Evolutionary conservation across 1,139 yeast genomes (phyloP).

Genomic region (Nakaseomyces kungkrabaensis): DNA sequence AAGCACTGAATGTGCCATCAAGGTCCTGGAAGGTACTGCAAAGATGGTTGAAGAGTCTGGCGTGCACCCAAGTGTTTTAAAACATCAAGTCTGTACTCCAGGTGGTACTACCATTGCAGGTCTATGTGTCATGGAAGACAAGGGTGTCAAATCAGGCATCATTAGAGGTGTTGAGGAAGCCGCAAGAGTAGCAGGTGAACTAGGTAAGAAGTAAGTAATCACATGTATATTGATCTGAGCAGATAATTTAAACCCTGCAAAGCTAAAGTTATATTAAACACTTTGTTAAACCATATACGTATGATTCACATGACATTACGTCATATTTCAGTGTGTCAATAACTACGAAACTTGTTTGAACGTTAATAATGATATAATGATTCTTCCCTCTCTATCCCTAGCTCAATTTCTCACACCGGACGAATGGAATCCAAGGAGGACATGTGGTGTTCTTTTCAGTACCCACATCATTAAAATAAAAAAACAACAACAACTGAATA

Average conservation of each 20-base stretch:
- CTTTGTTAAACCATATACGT: too few relatives aligned
- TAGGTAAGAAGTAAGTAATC: constrained; percentile 39
- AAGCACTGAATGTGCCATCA: constrained; percentile 86
- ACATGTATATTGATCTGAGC: neutral
- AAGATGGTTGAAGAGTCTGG: constrained; percentile 77
- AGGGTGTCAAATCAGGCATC: constrained; percentile 78
- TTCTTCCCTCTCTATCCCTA: too few relatives aligned
- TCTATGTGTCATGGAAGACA: constrained; percentile 81
- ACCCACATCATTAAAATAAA: too few relatives aligned
- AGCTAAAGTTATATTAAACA: too few relatives aligned
- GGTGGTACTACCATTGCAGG: constrained; percentile 99
- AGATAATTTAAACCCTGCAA: neutral
- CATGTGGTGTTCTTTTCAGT: too few relatives aligned
- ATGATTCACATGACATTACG: too few relatives aligned
- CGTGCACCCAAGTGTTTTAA: constrained; percentile 83
- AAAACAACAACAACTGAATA: too few relatives aligned
- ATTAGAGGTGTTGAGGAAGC: constrained; percentile 88
- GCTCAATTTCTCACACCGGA: too few relatives aligned
- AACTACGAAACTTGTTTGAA: too few relatives aligned
- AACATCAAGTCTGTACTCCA: constrained; percentile 89
- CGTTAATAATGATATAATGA: too few relatives aligned
- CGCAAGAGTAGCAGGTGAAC: constrained; percentile 67
- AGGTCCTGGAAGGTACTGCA: constrained; percentile 94
- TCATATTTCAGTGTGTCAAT: too few relatives aligned
- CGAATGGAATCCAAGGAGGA: too few relatives aligned